Percentiles rank a stretch among this genome's conserved stretches.
Conservation (phyloP, 202 grass and related monocot genomes). For the Carex sylvatica region DNA sequence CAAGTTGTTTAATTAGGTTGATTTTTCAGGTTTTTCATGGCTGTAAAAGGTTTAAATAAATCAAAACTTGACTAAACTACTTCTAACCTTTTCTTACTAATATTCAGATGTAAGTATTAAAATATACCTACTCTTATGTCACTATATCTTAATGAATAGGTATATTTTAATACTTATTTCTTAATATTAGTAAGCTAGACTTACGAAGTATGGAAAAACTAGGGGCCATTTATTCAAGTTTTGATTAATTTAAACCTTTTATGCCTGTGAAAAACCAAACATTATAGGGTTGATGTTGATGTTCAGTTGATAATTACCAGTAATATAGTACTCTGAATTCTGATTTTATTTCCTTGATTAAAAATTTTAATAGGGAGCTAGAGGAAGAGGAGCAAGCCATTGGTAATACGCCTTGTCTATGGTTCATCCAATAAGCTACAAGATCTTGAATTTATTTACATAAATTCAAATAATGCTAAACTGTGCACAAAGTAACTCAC, state of each 20-base stretch:
- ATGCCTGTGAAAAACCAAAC: background rate
- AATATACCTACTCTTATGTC: too few species aligned
- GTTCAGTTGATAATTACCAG: background rate
- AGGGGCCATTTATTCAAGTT: background rate
- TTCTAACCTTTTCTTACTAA: too few species aligned
- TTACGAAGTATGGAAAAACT: background rate
- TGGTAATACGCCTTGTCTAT: conserved; percentile 11
- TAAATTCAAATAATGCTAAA: conserved; percentile 9
- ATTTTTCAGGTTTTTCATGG: too few species aligned
- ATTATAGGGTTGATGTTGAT: background rate
- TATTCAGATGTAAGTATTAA: too few species aligned
- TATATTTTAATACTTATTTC: background rate
- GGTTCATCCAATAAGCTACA: conserved; percentile 16
- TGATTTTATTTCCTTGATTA: conserved; percentile 10
- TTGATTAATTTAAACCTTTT: background rate
- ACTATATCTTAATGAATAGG: background rate
- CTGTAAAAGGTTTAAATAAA: too few species aligned
- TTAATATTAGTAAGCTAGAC: background rate
- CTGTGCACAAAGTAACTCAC: background rate
- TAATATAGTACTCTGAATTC: background rate
- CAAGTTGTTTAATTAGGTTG: too few species aligned
- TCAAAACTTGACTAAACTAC: too few species aligned
- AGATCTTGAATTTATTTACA: background rate
- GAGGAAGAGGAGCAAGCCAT: conserved; percentile 27
- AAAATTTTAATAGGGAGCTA: conserved; percentile 4